A percentile compares a stretch with the other conserved stretches of the same genome.
phyloP scores from a whole-genome alignment of 2,329 filamentous ascomycete species.

The Claviceps monticola region DNA sequence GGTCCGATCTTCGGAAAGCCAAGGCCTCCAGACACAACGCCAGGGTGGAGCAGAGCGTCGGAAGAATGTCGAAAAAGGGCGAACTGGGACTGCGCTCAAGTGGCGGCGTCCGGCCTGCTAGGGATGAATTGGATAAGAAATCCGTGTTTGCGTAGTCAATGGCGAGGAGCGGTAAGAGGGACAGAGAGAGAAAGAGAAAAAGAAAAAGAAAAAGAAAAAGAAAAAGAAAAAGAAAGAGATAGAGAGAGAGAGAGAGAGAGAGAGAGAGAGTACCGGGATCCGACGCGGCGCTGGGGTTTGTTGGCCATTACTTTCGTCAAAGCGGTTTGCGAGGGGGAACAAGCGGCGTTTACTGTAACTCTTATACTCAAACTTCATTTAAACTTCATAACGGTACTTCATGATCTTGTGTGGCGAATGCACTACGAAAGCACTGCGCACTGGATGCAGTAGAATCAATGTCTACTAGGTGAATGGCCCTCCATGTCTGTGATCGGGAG shows the following conservation, averaged over 20 bases:
- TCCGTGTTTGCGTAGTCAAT: constrained; percentile 53
- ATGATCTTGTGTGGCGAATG: too few relatives aligned
- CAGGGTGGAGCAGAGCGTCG: constrained; percentile 59
- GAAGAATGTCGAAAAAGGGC: constrained; percentile 59
- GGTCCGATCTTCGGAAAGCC: constrained; percentile 61
- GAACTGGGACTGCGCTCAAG: constrained; percentile 60
- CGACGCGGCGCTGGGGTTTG: constrained; percentile 1
- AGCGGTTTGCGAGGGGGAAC: neutral
- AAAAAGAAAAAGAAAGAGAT: too few relatives aligned
- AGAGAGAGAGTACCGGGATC: neutral
- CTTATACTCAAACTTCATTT: too few relatives aligned
- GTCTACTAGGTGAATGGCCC: neutral
- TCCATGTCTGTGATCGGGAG: neutral
- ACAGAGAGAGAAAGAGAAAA: too few relatives aligned
- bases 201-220: too few relatives aligned
- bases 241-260: too few relatives aligned
- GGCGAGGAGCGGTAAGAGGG: neutral
- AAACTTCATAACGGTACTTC: too few relatives aligned
- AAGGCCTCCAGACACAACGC: constrained; percentile 69
- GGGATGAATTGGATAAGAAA: constrained; percentile 61
- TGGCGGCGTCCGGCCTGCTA: constrained; percentile 47
- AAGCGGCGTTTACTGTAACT: neutral
- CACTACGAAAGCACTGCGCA: neutral
- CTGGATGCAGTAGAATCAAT: neutral
- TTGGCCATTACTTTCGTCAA: neutral